Percentiles rank a stretch among this genome's conserved stretches.
These are phyloP conservation scores for Pisolithus thermaeus DNA, from an alignment of 1,284 basidiomycete species.

Conservation along the genomic window DNA sequence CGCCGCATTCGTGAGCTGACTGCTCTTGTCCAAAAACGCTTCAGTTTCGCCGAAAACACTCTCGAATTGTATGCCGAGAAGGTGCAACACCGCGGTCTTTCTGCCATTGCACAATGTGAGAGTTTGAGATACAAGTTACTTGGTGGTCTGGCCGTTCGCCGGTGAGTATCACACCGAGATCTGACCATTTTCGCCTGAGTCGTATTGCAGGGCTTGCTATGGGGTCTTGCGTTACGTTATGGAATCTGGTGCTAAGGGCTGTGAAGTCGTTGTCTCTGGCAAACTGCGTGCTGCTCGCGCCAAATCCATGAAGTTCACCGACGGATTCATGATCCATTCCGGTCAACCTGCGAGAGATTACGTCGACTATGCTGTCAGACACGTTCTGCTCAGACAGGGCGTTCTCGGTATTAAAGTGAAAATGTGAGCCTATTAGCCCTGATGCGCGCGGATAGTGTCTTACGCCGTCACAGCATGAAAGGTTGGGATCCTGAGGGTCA, in stretches of 20 bases:
- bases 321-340: slow-evolving; percentile 99
- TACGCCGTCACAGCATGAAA: slow-evolving; percentile 72
- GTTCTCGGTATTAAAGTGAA: slow-evolving; percentile 99
- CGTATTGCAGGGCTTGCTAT: slow-evolving; percentile 81
- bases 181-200: slow-evolving; percentile 2
- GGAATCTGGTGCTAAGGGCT: slow-evolving; percentile 99
- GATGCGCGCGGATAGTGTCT: slow-evolving; percentile 6
- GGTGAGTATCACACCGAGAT: slow-evolving; percentile 42
- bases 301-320: slow-evolving; percentile 99
- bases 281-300: slow-evolving; percentile 99
- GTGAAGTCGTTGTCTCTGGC: slow-evolving; percentile 98
- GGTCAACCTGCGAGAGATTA: slow-evolving; percentile 98
- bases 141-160: slow-evolving; percentile 97
- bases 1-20: slow-evolving; percentile 99
- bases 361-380: slow-evolving; percentile 96
- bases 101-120: slow-evolving; percentile 99
- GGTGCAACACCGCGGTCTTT: slow-evolving; percentile 98
- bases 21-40: slow-evolving; percentile 97
- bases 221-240: slow-evolving; percentile 99
- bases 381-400: slow-evolving; percentile 98
- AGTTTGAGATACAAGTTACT: slow-evolving; percentile 98
- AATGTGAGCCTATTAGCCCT: slow-evolving; percentile 61
- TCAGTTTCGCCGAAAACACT: slow-evolving; percentile 99
- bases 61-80: slow-evolving; percentile 99
- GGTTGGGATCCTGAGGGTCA: slow-evolving; percentile 90